Conservation (phyloP, 176 grass and related monocot genomes). For the Lolium multiflorum region DNA sequence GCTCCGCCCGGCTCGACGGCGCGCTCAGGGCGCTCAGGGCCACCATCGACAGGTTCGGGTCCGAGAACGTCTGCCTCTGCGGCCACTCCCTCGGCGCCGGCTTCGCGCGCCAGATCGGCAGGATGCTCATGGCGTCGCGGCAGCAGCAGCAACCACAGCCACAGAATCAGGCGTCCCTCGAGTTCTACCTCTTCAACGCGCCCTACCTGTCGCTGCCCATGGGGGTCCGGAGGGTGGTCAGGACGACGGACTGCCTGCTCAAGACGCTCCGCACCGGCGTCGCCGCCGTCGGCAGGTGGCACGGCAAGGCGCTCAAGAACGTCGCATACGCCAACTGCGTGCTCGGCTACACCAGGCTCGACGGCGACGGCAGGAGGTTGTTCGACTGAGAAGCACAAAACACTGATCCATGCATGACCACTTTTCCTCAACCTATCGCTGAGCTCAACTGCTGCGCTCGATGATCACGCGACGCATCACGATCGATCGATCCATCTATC, state of each 20-base stretch:
- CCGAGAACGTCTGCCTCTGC: conserved; percentile 73
- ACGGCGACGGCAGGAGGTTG: conserved; percentile 49
- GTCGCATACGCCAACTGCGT: conserved; percentile 67
- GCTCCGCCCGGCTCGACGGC: conserved; percentile 67
- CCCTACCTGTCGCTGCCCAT: conserved; percentile 82
- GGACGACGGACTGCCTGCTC: conserved; percentile 65
- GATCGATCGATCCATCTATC: neutral
- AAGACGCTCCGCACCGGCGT: conserved; percentile 57
- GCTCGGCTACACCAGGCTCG: conserved; percentile 65
- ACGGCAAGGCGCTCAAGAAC: conserved; percentile 62
- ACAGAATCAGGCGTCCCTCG: conserved; percentile 52
- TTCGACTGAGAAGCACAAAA: conserved; percentile 19
- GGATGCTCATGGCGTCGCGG: conserved; percentile 51
- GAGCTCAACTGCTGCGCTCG: too few species aligned
- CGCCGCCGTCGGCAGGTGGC: conserved; percentile 62
- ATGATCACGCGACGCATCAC: neutral
- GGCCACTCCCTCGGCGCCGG: conserved; percentile 90
- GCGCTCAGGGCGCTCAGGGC: conserved; percentile 57
- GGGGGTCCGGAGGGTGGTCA: conserved; percentile 62
- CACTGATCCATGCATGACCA: neutral
- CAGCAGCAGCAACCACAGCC: conserved; percentile 1
- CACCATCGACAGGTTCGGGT: conserved; percentile 62
- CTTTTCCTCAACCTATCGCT: neutral
- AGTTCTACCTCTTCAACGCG: conserved; percentile 93
- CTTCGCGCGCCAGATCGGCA: conserved; percentile 72